Evolutionary conservation across 768 basidiomycete genomes (phyloP), one percentile per base, ranked within the genome.

Genomic region (Postia placenta): DNA sequence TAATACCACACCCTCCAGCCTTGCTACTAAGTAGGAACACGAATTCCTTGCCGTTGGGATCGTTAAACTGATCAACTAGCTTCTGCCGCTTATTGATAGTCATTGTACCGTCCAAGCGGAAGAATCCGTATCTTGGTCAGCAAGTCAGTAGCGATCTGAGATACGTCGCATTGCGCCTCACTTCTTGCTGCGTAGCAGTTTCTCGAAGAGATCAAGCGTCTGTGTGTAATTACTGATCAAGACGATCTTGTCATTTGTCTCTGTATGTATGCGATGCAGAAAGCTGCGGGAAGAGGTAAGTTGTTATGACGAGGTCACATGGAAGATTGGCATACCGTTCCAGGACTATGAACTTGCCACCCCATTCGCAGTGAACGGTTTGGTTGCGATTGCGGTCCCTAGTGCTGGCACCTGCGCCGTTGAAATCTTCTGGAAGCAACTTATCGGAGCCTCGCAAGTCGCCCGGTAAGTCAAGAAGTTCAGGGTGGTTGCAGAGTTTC

Each of bases 211-310:
- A 64, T 96, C 93, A 2, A 97, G 74, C 0, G 93, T 97, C 65
- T 94, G 92, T 4, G 93, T 97, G 61, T 94, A 94, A 64, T 97
- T 97, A 63, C 92, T 94, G 62, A 97, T 96, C 37, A 97, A 70
- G 14, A 97, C 93, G 50, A 96, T 95, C 72, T 97, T 97, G 72
- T 97, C 93, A 48, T 75, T 87, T 14, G 89, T 94, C 50, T 85
- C 77, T 11, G 80, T 83, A 48, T 76, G 78, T 38, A 97, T 83
- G 24, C 85, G 85, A 60, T 91, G 84, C 36, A 96, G 68, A 66
- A 96, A 93, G 60, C 92, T 93, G 50, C 3, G 0, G n/a, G 14
- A 9, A 52, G 41, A 41, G 11, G 5, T 17, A 12, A n/a, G 39
- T 33, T 7, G 25, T 2, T 25, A 11, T 23, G 40, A 27, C 41